Percentiles rank a stretch among this genome's conserved stretches.
phyloP scores from a whole-genome alignment of 2,329 filamentous ascomycete species.

The Neodidymelliopsis sp. region DNA sequence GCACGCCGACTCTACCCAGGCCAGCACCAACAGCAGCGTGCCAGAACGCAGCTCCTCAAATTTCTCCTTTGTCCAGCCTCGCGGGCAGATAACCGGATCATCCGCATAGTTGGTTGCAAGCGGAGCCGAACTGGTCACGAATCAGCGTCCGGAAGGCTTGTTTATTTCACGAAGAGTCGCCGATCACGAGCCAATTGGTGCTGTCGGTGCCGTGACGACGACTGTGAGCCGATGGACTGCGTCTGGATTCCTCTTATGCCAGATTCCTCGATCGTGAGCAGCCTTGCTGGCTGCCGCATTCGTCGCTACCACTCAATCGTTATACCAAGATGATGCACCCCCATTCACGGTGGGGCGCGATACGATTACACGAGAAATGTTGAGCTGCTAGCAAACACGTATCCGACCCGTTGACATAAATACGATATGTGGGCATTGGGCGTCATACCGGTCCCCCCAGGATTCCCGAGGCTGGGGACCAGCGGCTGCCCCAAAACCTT shows the following conservation, averaged over 20 bases:
- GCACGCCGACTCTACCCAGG: slow-evolving; percentile 18
- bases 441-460: slow-evolving; percentile 41
- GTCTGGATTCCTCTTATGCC: slow-evolving; percentile 19
- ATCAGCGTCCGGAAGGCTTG: slow-evolving; percentile 37
- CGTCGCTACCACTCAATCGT: slow-evolving; percentile 1
- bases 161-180: slow-evolving; percentile 40
- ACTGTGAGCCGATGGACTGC: slow-evolving; percentile 24
- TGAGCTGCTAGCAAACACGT: slow-evolving; percentile 29
- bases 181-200: slow-evolving; percentile 36
- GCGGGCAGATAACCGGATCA: slow-evolving; percentile 35
- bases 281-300: slow-evolving; percentile 8
- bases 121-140: slow-evolving; percentile 35
- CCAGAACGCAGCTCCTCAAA: slow-evolving; percentile 5
- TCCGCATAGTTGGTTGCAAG: slow-evolving; percentile 36
- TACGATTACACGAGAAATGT: slow-evolving; percentile 27
- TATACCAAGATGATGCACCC: slow-evolving; percentile 15
- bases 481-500: slow-evolving; percentile 31
- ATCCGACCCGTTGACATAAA: slow-evolving; percentile 26
- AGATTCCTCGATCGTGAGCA: slow-evolving; percentile 19
- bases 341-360: slow-evolving; percentile 20
- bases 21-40: slow-evolving; percentile 24
- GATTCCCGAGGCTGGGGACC: slow-evolving; percentile 44
- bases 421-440: slow-evolving; percentile 35
- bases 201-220: slow-evolving; percentile 25
- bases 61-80: slow-evolving; percentile 37